phyloP scores from a whole-genome alignment of 352 stramenopile species.

The Phytophthora podocarpi region DNA sequence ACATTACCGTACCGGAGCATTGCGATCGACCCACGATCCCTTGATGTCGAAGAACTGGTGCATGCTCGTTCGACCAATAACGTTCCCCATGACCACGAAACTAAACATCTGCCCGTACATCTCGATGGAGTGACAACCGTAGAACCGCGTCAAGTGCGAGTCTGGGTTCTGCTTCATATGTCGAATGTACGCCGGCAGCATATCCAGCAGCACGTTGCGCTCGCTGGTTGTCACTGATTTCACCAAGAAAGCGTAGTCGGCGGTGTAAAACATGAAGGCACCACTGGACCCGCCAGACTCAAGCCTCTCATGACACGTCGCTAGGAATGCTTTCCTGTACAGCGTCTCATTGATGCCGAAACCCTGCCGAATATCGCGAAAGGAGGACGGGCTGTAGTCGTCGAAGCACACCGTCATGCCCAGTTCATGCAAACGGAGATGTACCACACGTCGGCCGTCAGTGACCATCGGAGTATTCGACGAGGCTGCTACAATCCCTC shows the following conservation, averaged over 20 bases:
- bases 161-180: constrained; percentile 83
- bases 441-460: constrained; percentile 57
- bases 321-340: constrained; percentile 82
- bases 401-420: constrained; percentile 84
- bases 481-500: constrained; percentile 80
- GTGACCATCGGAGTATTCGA: constrained; percentile 63
- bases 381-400: constrained; percentile 73
- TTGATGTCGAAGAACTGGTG: constrained; percentile 93
- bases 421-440: constrained; percentile 78
- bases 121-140: constrained; percentile 88
- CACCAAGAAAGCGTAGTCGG: constrained; percentile 87
- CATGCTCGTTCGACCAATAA: constrained; percentile 82
- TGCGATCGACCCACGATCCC: constrained; percentile 87
- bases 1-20: constrained; percentile 58
- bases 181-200: constrained; percentile 82
- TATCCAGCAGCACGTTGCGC: constrained; percentile 76
- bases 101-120: constrained; percentile 90
- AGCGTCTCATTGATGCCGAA: constrained; percentile 78
- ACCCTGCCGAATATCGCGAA: constrained; percentile 79
- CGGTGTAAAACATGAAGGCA: constrained; percentile 93
- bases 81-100: constrained; percentile 93
- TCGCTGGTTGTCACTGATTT: constrained; percentile 88
- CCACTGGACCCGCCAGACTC: constrained; percentile 83
- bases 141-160: constrained; percentile 89
- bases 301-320: constrained; percentile 86